These are phyloP conservation scores for Soucietia sequanensis DNA, from an alignment of 805 yeast species.

Conservation along the genomic window DNA sequence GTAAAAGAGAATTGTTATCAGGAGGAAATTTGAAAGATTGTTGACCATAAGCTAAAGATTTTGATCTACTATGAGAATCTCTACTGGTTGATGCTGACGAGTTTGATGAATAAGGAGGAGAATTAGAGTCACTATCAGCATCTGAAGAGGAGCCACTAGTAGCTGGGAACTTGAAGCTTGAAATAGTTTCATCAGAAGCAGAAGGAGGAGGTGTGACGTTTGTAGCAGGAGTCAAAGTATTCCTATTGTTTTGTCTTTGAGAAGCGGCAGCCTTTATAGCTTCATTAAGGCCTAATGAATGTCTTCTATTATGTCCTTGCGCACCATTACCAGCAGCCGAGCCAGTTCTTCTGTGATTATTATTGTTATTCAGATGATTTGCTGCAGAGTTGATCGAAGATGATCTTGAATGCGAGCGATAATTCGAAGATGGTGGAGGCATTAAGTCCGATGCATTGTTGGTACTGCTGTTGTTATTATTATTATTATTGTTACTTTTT, in stretches of 20 bases:
- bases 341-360: constrained; percentile 36
- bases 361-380: constrained; percentile 8
- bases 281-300: constrained; percentile 86
- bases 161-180: constrained; percentile 7
- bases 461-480: constrained; percentile 6
- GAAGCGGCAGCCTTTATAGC: constrained; percentile 97
- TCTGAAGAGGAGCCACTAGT: constrained; percentile 6
- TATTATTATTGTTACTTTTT: constrained; percentile 8
- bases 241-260: constrained; percentile 53
- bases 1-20: constrained; percentile 32
- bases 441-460: constrained; percentile 13
- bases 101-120: constrained; percentile 8
- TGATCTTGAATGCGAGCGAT: constrained; percentile 35
- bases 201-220: constrained; percentile 19
- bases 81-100: constrained; percentile 8
- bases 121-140: background rate
- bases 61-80: constrained; percentile 33
- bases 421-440: constrained; percentile 22
- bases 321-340: constrained; percentile 34
- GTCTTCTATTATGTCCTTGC: constrained; percentile 85
- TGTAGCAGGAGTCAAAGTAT: constrained; percentile 31
- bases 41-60: constrained; percentile 45
- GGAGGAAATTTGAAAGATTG: constrained; percentile 66
- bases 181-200: constrained; percentile 13
- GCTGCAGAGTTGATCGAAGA: constrained; percentile 22